Percentiles rank a stretch among this genome's conserved stretches.
These are phyloP conservation scores for Mycena crocata DNA, from an alignment of 768 basidiomycete species.

Conservation along the genomic window DNA sequence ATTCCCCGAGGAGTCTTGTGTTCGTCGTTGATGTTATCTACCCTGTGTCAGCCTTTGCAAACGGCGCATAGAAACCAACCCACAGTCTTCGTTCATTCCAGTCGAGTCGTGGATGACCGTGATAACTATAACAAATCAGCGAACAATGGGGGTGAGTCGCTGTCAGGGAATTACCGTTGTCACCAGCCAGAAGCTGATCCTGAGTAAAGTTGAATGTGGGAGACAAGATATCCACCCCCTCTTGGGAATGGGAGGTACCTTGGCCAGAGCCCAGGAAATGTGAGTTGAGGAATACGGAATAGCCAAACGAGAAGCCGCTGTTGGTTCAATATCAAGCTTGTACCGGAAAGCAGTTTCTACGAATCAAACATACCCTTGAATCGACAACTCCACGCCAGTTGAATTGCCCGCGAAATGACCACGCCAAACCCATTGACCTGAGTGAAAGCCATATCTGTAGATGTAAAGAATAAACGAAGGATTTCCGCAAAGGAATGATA, in stretches of 20 bases:
- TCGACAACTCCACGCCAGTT: conserved; percentile 51
- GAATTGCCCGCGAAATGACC: conserved; percentile 57
- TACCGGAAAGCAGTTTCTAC: not conserved
- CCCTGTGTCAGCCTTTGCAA: not conserved
- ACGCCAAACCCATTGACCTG: conserved; percentile 58
- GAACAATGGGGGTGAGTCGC: not conserved
- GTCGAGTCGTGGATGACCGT: conserved; percentile 52
- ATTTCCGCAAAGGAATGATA: not conserved
- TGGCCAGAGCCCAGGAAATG: conserved; percentile 56
- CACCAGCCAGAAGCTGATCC: conserved; percentile 43
- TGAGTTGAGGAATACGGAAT: conserved; percentile 56
- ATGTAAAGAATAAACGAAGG: not conserved
- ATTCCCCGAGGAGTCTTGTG: conserved; percentile 76
- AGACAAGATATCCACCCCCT: conserved; percentile 47
- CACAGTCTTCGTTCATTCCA: conserved; percentile 52
- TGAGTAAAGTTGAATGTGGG: conserved; percentile 49
- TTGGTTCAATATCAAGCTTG: not conserved
- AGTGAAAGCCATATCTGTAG: conserved; percentile 45
- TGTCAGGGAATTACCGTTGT: conserved; percentile 39
- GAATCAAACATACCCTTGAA: conserved; percentile 50
- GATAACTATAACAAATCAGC: conserved; percentile 36
- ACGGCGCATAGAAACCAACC: conserved; percentile 21
- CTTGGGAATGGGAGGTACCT: conserved; percentile 49
- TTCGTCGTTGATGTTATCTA: conserved; percentile 51
- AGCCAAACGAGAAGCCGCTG: conserved; percentile 57